Percentiles rank a stretch among this genome's conserved stretches.
phyloP scores from a whole-genome alignment of 768 basidiomycete genomes.

The Trametes sanguinea region DNA sequence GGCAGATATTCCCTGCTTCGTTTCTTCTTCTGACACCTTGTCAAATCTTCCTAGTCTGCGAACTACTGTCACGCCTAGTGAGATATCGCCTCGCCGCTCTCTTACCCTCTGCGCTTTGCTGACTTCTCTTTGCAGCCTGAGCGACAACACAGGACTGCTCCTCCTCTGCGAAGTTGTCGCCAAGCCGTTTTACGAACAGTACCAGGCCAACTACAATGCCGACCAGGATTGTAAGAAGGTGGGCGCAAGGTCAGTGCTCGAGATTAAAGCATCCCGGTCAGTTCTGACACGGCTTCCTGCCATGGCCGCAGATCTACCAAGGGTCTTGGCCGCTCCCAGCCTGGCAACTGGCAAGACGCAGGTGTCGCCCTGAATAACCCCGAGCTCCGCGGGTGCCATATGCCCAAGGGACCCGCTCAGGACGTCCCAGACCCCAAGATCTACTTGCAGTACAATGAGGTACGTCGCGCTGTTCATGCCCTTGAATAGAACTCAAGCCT shows the following conservation, averaged over 20 bases:
- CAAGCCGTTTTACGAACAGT: constrained; percentile 54
- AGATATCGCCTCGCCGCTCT: constrained; percentile 24
- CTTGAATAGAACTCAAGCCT: too few relatives aligned
- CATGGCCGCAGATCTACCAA: constrained; percentile 40
- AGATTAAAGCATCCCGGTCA: too few relatives aligned
- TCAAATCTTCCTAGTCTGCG: constrained; percentile 43
- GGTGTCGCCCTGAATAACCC: constrained; percentile 50
- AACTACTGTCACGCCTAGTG: constrained; percentile 56
- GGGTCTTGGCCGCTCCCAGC: constrained; percentile 55
- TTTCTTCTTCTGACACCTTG: neutral
- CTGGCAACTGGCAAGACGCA: constrained; percentile 60
- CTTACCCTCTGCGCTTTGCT: neutral
- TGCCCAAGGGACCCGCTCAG: constrained; percentile 55
- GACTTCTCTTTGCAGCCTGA: constrained; percentile 39
- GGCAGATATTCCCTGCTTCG: constrained; percentile 13
- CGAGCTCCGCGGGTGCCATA: constrained; percentile 53
- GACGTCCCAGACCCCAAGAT: constrained; percentile 33
- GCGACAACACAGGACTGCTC: constrained; percentile 51
- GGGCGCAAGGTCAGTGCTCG: constrained; percentile 30
- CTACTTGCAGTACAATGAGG: constrained; percentile 59
- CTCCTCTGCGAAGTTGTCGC: constrained; percentile 63
- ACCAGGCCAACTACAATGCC: constrained; percentile 50
- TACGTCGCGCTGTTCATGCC: constrained; percentile 26
- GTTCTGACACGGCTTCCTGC: too few relatives aligned
- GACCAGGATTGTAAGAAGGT: constrained; percentile 49